Percentiles rank a stretch among this genome's conserved stretches.
Conservation (phyloP, 805 yeast genomes). For the Lachancea lanzarotensis region DNA sequence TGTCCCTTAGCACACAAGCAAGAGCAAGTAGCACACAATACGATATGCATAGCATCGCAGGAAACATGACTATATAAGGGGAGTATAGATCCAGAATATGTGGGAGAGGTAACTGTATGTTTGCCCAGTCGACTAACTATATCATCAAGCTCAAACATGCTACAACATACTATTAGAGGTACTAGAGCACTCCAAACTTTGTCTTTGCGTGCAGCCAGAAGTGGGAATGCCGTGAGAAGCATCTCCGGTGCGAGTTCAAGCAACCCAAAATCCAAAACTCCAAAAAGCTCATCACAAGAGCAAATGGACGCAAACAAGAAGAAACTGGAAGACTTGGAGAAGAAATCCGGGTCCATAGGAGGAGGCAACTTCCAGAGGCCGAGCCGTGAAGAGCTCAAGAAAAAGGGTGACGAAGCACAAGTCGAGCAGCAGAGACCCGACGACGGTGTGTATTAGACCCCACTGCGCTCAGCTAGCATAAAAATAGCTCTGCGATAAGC, state of each 20-base stretch:
- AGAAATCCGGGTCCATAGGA: slow-evolving; percentile 6
- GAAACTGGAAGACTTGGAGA: slow-evolving; percentile 25
- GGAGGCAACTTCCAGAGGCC: slow-evolving; percentile 15
- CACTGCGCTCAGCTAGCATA: too few relatives aligned
- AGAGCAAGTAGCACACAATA: neutral
- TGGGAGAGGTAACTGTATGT: too few relatives aligned
- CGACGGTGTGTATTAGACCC: slow-evolving; percentile 29
- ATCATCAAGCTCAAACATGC: neutral
- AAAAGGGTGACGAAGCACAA: slow-evolving; percentile 29
- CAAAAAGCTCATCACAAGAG: slow-evolving; percentile 3
- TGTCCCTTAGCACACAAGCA: neutral
- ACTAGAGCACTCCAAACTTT: slow-evolving; percentile 1
- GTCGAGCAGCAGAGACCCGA: slow-evolving; percentile 33
- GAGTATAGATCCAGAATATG: neutral
- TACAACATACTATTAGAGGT: slow-evolving; percentile 5
- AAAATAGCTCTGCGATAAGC: too few relatives aligned
- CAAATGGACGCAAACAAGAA: slow-evolving; percentile 26
- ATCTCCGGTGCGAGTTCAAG: neutral
- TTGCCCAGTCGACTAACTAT: neutral
- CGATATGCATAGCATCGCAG: neutral
- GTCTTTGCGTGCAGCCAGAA: slow-evolving; percentile 1
- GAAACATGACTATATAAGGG: neutral
- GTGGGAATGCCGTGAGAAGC: neutral
- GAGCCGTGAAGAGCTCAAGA: slow-evolving; percentile 19
- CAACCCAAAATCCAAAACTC: neutral